Percentiles rank a stretch among this genome's conserved stretches.
These are phyloP conservation scores for Neoboletus magnificus DNA, from an alignment of 768 basidiomycete species.

Conservation along the genomic window DNA sequence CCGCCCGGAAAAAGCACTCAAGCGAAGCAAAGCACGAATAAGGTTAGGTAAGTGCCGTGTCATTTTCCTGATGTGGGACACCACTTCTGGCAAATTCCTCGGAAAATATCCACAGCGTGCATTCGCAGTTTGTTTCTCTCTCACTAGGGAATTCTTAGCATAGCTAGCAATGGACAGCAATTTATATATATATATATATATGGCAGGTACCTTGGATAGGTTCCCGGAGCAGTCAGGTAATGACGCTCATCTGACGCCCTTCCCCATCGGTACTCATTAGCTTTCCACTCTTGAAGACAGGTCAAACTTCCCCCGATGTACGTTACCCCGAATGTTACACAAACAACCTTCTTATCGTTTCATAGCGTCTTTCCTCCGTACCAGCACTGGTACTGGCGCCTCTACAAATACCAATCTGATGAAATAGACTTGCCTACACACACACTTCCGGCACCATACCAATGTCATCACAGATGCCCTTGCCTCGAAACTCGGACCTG, in stretches of 20 bases:
- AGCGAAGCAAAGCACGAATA: no score
- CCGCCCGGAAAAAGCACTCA: no score
- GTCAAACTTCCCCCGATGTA: background rate
- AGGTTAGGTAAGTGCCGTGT: no score
- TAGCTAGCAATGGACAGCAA: fast-evolving
- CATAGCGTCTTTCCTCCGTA: background rate
- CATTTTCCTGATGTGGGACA: no score
- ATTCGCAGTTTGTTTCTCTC: background rate
- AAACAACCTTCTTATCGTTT: background rate
- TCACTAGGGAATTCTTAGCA: background rate
- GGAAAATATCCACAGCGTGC: background rate
- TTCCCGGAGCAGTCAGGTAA: background rate
- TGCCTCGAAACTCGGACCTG: no score
- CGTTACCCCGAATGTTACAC: background rate
- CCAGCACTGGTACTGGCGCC: no score
- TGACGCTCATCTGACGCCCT: background rate
- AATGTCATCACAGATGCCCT: no score
- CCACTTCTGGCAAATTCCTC: background rate
- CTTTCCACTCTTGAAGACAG: background rate
- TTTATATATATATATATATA: background rate
- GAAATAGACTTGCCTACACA: background rate
- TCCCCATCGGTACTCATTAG: background rate
- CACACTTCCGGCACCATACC: no score
- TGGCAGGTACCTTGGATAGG: background rate
- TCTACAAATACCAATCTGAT: no score